phyloP scores from a whole-genome alignment of 805 yeast species.

The Suhomyces faveliae region DNA sequence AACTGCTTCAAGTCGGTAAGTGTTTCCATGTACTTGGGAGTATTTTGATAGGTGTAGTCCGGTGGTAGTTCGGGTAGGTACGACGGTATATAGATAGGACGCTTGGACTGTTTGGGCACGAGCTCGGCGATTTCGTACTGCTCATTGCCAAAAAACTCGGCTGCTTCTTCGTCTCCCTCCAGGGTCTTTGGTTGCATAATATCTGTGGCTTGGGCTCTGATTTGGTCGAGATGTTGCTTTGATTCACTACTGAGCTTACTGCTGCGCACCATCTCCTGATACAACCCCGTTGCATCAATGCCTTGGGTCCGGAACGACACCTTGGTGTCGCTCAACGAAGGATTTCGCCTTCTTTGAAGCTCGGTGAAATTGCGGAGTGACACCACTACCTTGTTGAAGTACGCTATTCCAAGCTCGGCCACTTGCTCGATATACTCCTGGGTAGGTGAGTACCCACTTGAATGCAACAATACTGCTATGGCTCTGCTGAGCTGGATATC shows the following conservation, averaged over 20 bases:
- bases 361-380: constrained; percentile 52
- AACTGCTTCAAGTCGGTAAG: constrained; percentile 69
- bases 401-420: constrained; percentile 27
- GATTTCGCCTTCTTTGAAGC: constrained; percentile 57
- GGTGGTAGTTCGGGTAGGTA: constrained; percentile 93
- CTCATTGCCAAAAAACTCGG: constrained; percentile 54
- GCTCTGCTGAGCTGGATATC: constrained; percentile 29
- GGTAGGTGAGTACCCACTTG: constrained; percentile 21
- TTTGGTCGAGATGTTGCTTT: constrained; percentile 8
- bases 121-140: constrained; percentile 51
- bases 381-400: constrained; percentile 35
- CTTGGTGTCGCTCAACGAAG: constrained; percentile 51
- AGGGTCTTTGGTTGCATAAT: constrained; percentile 10
- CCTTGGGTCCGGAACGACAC: constrained; percentile 44
- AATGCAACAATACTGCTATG: constrained; percentile 25
- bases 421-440: constrained; percentile 29
- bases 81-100: constrained; percentile 53
- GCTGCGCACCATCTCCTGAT: constrained; percentile 26
- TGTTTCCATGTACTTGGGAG: constrained; percentile 64
- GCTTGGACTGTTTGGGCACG: constrained; percentile 48
- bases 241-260: constrained; percentile 1
- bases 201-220: constrained; percentile 13
- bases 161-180: constrained; percentile 34
- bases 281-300: constrained; percentile 39
- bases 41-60: constrained; percentile 82